phyloP scores from a whole-genome alignment of 345 rosid species.

The Iberis pinnata region DNA sequence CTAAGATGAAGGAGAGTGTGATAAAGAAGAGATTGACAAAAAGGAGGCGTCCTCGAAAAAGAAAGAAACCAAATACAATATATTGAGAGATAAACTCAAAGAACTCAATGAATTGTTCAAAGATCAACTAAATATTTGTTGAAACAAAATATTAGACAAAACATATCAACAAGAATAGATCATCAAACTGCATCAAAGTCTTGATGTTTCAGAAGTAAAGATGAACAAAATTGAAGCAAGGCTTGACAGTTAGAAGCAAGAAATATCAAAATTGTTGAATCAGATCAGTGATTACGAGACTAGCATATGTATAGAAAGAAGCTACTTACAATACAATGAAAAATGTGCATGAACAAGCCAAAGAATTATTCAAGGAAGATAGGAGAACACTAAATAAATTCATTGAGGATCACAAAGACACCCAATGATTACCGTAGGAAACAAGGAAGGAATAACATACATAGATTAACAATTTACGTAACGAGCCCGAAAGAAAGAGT shows the following conservation, averaged over 20 bases:
- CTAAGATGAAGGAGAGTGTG: no score
- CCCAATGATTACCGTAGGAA: slow-evolving; percentile 35
- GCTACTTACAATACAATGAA: slow-evolving; percentile 35
- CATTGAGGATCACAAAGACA: slow-evolving; percentile 37
- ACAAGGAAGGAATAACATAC: slow-evolving; percentile 43
- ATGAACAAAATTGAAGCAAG: slow-evolving; percentile 35
- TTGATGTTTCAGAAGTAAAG: no score
- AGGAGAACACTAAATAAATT: slow-evolving; percentile 33
- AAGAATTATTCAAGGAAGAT: slow-evolving; percentile 33
- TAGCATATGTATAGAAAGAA: slow-evolving; percentile 33
- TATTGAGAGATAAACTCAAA: no score
- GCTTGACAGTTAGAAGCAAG: slow-evolving; percentile 47
- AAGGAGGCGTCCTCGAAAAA: no score
- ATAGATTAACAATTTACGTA: slow-evolving; percentile 57
- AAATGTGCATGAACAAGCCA: slow-evolving; percentile 42
- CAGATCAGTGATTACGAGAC: slow-evolving; percentile 41
- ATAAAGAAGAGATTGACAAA: no score
- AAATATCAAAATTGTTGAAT: slow-evolving; percentile 34
- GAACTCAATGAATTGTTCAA: no score
- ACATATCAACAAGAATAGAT: no score
- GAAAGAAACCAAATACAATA: no score
- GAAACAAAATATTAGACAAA: no score
- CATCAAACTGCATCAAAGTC: no score
- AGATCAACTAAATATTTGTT: no score
- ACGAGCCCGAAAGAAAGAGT: slow-evolving; percentile 74